phyloP scores from a whole-genome alignment of 805 yeast genomes.

The Hanseniaspora mollemarum region DNA sequence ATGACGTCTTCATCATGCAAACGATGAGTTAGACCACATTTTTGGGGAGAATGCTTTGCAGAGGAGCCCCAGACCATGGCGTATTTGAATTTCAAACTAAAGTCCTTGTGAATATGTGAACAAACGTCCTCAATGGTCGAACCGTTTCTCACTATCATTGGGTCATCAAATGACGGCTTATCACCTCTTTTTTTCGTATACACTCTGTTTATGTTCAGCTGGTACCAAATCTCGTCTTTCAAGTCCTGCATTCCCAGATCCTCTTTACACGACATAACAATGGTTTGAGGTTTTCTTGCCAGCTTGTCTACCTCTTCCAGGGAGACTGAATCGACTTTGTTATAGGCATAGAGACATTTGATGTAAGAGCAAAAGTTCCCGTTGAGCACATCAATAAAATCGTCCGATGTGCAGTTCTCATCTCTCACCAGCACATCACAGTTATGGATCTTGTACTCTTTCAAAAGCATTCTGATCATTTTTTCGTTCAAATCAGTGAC shows the following conservation, averaged over 20 bases:
- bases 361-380: slow-evolving; percentile 78
- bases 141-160: slow-evolving; percentile 75
- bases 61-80: slow-evolving; percentile 96
- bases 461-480: slow-evolving; percentile 60
- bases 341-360: slow-evolving; percentile 85
- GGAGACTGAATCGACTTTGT: slow-evolving; percentile 90
- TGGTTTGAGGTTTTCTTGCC: slow-evolving; percentile 86
- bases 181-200: slow-evolving; percentile 83
- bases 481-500: slow-evolving; percentile 50
- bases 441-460: slow-evolving; percentile 81
- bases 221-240: slow-evolving; percentile 87
- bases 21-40: slow-evolving; percentile 76
- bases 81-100: slow-evolving; percentile 82
- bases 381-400: slow-evolving; percentile 81
- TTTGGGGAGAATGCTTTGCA: slow-evolving; percentile 91
- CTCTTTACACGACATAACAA: slow-evolving; percentile 84
- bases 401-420: slow-evolving; percentile 81
- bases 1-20: slow-evolving; percentile 93
- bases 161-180: slow-evolving; percentile 71
- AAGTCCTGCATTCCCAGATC: slow-evolving; percentile 79
- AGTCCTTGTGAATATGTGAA: slow-evolving; percentile 82
- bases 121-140: slow-evolving; percentile 80
- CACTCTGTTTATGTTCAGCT: slow-evolving; percentile 64
- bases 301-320: slow-evolving; percentile 85
- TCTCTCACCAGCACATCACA: slow-evolving; percentile 89